Conservation (phyloP, 768 basidiomycete genomes). For the Trametes sanguinea region DNA sequence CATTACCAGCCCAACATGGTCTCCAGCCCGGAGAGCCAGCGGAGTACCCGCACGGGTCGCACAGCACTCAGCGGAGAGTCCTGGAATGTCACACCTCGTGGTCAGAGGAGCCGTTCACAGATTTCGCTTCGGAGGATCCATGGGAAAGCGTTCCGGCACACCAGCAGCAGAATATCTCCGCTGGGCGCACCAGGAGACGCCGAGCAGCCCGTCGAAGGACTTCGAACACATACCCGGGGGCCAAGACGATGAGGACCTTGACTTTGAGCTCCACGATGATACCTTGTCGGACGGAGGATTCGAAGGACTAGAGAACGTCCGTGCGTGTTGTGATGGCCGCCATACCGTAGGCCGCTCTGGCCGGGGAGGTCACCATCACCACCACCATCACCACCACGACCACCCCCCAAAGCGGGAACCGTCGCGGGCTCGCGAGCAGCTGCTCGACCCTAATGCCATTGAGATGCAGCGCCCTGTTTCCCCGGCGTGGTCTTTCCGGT, state of each 20-base stretch:
- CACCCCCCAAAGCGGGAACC: slow-evolving; percentile 34
- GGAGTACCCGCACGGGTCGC: slow-evolving; percentile 62
- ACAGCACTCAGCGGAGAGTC: slow-evolving; percentile 51
- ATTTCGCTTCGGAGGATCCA: slow-evolving; percentile 70
- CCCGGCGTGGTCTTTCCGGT: slow-evolving; percentile 86
- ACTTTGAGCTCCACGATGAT: slow-evolving; percentile 83
- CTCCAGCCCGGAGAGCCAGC: slow-evolving; percentile 73
- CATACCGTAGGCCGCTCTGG: slow-evolving; percentile 78
- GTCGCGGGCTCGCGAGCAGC: slow-evolving; percentile 46
- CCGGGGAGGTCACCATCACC: slow-evolving; percentile 59
- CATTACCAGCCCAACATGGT: slow-evolving; percentile 49
- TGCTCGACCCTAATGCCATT: slow-evolving; percentile 51
- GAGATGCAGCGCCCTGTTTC: slow-evolving; percentile 65
- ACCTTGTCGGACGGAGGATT: slow-evolving; percentile 74
- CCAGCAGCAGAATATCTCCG: slow-evolving; percentile 90
- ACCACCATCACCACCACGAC: slow-evolving; percentile 53
- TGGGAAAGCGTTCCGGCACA: slow-evolving; percentile 86
- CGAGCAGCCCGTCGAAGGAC: slow-evolving; percentile 73
- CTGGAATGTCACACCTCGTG: slow-evolving; percentile 77
- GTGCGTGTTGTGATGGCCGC: slow-evolving; percentile 86
- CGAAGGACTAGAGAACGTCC: slow-evolving; percentile 93
- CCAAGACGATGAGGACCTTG: slow-evolving; percentile 63
- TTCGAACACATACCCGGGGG: slow-evolving; percentile 38
- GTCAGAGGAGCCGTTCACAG: slow-evolving; percentile 77
- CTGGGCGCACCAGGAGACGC: slow-evolving; percentile 74